Evolutionary conservation across 2,329 filamentous ascomycete genomes (phyloP).

Genomic region (Macrophomina tecta): DNA sequence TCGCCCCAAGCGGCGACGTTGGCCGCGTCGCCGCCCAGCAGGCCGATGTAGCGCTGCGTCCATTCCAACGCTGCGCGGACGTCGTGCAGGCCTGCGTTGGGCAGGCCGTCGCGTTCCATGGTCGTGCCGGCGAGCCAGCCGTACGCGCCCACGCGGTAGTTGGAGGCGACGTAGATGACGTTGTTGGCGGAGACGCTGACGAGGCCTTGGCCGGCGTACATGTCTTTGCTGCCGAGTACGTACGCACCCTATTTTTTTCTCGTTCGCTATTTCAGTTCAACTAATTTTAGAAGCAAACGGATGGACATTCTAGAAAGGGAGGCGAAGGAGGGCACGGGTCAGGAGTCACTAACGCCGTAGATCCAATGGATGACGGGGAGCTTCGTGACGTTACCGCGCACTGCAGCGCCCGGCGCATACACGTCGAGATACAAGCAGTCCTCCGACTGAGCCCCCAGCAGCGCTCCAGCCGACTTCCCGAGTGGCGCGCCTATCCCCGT

Average conservation of each 20-base stretch:
- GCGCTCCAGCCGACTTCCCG: not conserved
- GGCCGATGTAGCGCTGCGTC: conserved; percentile 54
- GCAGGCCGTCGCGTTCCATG: conserved; percentile 50
- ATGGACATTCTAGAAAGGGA: not conserved
- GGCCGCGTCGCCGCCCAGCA: conserved; percentile 54
- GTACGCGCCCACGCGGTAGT: conserved; percentile 54
- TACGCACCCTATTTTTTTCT: not conserved
- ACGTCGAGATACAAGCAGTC: conserved; percentile 60
- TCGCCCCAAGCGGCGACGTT: conserved; percentile 57
- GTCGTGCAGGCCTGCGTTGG: conserved; percentile 50
- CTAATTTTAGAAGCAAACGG: conserved; percentile 47
- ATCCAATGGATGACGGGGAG: conserved; percentile 56
- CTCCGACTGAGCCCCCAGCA: conserved; percentile 37
- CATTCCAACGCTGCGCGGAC: conserved; percentile 55
- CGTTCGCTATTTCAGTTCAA: not conserved
- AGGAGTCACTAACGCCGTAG: conserved; percentile 42
- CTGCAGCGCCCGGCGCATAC: conserved; percentile 52
- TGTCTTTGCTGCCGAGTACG: not conserved
- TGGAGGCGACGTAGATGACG: conserved; percentile 55
- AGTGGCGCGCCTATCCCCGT: not conserved
- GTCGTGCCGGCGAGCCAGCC: conserved; percentile 55
- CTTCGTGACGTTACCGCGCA: conserved; percentile 43
- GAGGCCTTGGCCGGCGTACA: conserved; percentile 43
- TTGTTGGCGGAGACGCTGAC: conserved; percentile 42
- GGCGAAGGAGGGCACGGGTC: not conserved